Evolutionary conservation across 78 protist genomes (phyloP).

Genomic region (Cavenderia fasciculata): DNA sequence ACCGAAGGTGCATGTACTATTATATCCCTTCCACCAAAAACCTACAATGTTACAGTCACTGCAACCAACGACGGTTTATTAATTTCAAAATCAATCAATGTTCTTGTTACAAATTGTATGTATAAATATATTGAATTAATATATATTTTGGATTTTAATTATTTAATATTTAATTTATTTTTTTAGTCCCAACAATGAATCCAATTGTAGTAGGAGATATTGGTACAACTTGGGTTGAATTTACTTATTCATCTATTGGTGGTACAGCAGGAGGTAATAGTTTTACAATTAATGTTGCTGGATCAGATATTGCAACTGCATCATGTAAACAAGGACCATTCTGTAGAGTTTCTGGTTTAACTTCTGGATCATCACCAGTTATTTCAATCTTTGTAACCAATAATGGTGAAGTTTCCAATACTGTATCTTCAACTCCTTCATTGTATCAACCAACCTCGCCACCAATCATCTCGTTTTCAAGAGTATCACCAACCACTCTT

Average conservation of each 20-base stretch:
- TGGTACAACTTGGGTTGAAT: background rate
- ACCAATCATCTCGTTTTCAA: too few species aligned
- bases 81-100: background rate
- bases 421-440: too few species aligned
- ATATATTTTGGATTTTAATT: background rate
- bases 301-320: too few species aligned
- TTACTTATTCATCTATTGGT: background rate
- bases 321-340: too few species aligned
- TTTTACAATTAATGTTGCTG: too few species aligned
- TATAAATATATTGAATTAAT: background rate
- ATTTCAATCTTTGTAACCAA: too few species aligned
- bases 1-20: background rate
- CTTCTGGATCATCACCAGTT: too few species aligned
- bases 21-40: background rate
- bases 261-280: too few species aligned
- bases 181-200: background rate
- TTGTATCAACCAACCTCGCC: too few species aligned
- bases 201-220: background rate
- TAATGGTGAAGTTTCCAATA: too few species aligned
- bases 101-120: background rate
- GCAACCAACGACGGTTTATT: background rate
- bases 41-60: background rate
- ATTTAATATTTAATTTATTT: background rate
- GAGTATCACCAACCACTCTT: too few species aligned
- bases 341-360: too few species aligned